A percentile compares a stretch with the other conserved stretches of the same genome.
Conservation (phyloP, 1,284 basidiomycete genomes). For the Megacollybia platyphylla region DNA sequence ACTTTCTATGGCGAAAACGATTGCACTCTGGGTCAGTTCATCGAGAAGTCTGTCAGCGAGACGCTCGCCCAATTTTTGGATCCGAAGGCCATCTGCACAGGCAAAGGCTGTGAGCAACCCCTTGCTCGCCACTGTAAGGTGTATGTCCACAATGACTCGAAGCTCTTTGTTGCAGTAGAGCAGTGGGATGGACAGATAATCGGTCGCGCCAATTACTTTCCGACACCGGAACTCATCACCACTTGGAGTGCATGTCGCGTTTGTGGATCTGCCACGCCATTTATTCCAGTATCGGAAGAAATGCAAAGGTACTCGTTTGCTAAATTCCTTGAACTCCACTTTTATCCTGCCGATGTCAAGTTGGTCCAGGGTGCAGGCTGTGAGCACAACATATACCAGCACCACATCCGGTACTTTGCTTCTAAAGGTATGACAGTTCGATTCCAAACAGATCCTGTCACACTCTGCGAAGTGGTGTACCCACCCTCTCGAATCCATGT, state of each 20-base stretch:
- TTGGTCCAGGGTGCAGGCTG: conserved; percentile 79
- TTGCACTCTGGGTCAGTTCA: conserved; percentile 84
- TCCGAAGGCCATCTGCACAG: conserved; percentile 66
- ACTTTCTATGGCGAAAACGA: conserved; percentile 92
- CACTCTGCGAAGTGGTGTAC: conserved; percentile 78
- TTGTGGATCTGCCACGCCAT: conserved; percentile 75
- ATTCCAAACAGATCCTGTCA: conserved; percentile 80
- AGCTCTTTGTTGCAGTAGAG: conserved; percentile 77
- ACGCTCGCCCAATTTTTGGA: conserved; percentile 57
- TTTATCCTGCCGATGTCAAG: conserved; percentile 79
- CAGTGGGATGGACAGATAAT: conserved; percentile 74
- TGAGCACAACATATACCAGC: conserved; percentile 87
- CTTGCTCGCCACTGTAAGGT: conserved; percentile 79
- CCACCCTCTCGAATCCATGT: conserved; percentile 84
- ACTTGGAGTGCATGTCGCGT: conserved; percentile 89
- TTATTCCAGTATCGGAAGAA: conserved; percentile 85
- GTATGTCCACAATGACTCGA: conserved; percentile 81
- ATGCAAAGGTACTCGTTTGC: conserved; percentile 91
- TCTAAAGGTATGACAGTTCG: conserved; percentile 76
- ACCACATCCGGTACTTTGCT: conserved; percentile 91
- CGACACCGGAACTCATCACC: conserved; percentile 65
- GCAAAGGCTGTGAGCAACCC: conserved; percentile 76
- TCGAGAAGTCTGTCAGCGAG: conserved; percentile 71
- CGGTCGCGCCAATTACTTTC: conserved; percentile 33
- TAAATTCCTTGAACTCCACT: conserved; percentile 86